Base-by-base conservation (phyloP, 2,329 filamentous ascomycete genomes). In the Trichothecium sympodiale region DNA sequence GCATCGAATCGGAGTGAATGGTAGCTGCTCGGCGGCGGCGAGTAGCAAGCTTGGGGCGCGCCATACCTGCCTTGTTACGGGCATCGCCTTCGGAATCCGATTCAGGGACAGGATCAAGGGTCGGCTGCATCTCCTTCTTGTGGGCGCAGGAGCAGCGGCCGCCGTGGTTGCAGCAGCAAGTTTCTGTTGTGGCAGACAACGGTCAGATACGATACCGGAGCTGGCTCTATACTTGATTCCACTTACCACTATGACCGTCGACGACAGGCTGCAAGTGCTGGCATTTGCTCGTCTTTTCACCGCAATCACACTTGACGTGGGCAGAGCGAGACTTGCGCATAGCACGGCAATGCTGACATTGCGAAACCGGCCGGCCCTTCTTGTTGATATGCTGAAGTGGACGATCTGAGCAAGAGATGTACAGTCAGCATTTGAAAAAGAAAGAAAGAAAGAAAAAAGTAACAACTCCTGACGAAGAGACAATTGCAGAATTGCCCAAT, bases 291-390 rank as follows among this genome's bases (percentile, higher is more conserved):
- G 79, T 77, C 71, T 94, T 95, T 62, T 94, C 85, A 57, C 86
- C 88, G 61, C 91, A 98, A 62, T 96, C 88, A 65, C 91, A 98
- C 62, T 91, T 94, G 54, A 91, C 77, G 62, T 96, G 91, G 45
- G 89, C 85, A 40, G 88, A 81, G 51, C 91, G 85, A 60, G 86
- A 89, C 72, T 96, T 96, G 66, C 91, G 88, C 71, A 94, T 82
- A 47, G 83, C 77, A 59, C 91, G 89, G 65, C 91, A 98, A 65
- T 98, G 91, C 48, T 86, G 77, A 64, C 91, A 98, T 79, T 98
- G 91, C 51, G 91, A 94, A 49, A 96, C 87, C 43, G 91, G 91
- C 43, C 89, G 83, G 54, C 89, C 89, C 69, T 96, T 96, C 61
- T 94, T 94, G 62, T 93, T 93, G 67, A 95, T 94, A 59, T 94